phyloP scores from a whole-genome alignment of 176 grass and related monocot species.

The Metroxylon sagu region DNA sequence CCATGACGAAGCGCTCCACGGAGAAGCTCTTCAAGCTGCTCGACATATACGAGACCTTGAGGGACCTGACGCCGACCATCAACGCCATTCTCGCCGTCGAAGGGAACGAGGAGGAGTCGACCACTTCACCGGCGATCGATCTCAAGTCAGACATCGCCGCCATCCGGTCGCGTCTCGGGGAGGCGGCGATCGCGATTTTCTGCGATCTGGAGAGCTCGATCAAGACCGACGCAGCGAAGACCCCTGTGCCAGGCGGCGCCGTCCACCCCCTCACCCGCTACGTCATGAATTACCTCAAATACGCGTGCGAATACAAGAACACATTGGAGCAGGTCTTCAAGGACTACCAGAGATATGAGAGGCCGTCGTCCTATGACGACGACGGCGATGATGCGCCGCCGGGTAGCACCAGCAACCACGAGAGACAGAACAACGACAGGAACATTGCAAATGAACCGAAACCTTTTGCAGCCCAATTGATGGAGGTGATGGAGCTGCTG shows the following conservation, averaged over 20 bases:
- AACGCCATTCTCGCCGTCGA: no score
- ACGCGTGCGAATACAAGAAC: not conserved
- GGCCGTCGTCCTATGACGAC: no score
- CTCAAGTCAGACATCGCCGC: not conserved
- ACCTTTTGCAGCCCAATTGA: not conserved
- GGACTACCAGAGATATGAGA: not conserved
- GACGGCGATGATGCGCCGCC: no score
- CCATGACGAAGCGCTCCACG: not conserved
- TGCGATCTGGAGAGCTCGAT: conserved; percentile 2
- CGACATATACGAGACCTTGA: not conserved
- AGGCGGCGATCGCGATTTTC: not conserved
- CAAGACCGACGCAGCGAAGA: not conserved
- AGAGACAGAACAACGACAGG: no score
- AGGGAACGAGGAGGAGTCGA: no score
- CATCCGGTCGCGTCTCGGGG: not conserved
- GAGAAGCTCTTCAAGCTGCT: conserved; percentile 7
- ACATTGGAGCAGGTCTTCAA: conserved; percentile 13
- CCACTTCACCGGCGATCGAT: no score
- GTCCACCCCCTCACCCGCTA: conserved; percentile 25
- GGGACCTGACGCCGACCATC: no score
- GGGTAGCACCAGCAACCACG: no score
- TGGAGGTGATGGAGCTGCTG: conserved; percentile 4
- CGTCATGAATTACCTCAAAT: conserved; percentile 26
- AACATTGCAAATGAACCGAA: no score
- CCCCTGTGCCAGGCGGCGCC: conserved; percentile 10